Evolutionary conservation across 2,329 filamentous ascomycete genomes (phyloP), one percentile per base, ranked within the genome.

Genomic region (Rhexocercosporidium sp.): DNA sequence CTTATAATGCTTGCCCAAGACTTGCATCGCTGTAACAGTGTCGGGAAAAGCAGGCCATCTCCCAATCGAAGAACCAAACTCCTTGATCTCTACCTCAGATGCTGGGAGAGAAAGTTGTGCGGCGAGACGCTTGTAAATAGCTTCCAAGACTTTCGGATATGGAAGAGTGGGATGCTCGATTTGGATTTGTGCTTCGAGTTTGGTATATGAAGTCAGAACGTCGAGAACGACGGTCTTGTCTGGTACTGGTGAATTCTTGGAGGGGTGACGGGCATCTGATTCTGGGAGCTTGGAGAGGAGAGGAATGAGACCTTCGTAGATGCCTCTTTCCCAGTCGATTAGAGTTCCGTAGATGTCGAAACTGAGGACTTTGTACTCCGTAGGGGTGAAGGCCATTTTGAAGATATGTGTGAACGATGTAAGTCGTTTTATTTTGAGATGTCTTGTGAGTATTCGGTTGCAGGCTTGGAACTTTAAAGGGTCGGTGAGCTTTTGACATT

Each of bases 291-390:
- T 64, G 18, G 65, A 66, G 57, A 72, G 49, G 34, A 74, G 67
- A 0, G 85, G 82, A 27, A 78, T 73, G 1, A 93, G 82, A 3
- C 85, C 82, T 2, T 78, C 71, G 61, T 85, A 78, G 65, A 93
- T 85, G 66, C 90, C 90, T n/a, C 81, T 77, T 77, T 93, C 90
- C 91, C 90, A 93, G 81, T 94, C 90, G 68, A 94, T 87, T 3
- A 94, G 84, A 0, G 92, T 95, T 77, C 92, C 91, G 78, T 92
- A 94, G 81, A 91, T 88, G 79, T 95, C 92, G 79, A 94, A 73
- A 56, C 66, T 69, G 39, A 73, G 67, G 41, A 70, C 65, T 64
- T 73, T 73, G 64, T 65, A 73, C 16, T 59, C 53, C 31, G 54
- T 72, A 2, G 69, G 70, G 20, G 68, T 60, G 61, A 73, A 67